phyloP scores from a whole-genome alignment of 192 early-diverging fungal species.

The Hyaloraphidium curvatum region DNA sequence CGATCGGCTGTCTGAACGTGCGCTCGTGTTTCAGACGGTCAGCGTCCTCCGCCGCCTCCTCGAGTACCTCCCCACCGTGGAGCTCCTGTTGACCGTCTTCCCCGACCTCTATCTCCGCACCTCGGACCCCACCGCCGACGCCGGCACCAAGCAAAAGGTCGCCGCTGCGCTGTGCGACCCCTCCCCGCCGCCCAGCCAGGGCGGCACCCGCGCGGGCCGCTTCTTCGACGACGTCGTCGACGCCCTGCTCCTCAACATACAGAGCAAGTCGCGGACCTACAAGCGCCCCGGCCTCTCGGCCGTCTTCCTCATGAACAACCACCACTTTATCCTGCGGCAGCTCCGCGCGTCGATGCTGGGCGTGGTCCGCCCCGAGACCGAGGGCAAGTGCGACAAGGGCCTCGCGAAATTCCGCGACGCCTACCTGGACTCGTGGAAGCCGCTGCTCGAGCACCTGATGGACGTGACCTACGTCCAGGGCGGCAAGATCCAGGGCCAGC shows the following conservation, averaged over 20 bases:
- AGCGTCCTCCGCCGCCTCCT: conserved; percentile 24
- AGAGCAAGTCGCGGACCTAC: conserved; percentile 47
- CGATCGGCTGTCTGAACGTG: not conserved
- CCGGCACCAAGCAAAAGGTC: not conserved
- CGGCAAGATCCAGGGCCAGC: conserved; percentile 31
- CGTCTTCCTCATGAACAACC: conserved; percentile 72
- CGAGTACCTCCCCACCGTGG: conserved; percentile 17
- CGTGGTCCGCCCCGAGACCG: conserved; percentile 25
- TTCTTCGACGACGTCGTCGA: conserved; percentile 31
- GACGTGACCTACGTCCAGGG: conserved; percentile 50
- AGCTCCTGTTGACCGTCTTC: conserved; percentile 15
- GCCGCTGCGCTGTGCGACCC: not conserved
- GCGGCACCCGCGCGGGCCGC: not conserved
- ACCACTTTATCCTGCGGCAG: conserved; percentile 46
- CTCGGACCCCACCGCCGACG: not conserved
- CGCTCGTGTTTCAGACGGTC: conserved; percentile 10
- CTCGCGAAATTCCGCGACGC: conserved; percentile 25
- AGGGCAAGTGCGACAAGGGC: conserved; percentile 28
- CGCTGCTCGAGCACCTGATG: conserved; percentile 50
- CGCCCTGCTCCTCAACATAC: conserved; percentile 33
- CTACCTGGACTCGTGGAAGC: conserved; percentile 50
- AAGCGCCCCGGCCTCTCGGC: conserved; percentile 40
- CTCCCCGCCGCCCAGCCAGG: not conserved
- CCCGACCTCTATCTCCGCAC: conserved; percentile 1
- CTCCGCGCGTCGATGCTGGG: conserved; percentile 31